Percentiles rank a stretch among this genome's conserved stretches.
These are phyloP conservation scores for Nigrograna mackinnonii DNA, from an alignment of 2,329 filamentous ascomycete species.

Conservation along the genomic window DNA sequence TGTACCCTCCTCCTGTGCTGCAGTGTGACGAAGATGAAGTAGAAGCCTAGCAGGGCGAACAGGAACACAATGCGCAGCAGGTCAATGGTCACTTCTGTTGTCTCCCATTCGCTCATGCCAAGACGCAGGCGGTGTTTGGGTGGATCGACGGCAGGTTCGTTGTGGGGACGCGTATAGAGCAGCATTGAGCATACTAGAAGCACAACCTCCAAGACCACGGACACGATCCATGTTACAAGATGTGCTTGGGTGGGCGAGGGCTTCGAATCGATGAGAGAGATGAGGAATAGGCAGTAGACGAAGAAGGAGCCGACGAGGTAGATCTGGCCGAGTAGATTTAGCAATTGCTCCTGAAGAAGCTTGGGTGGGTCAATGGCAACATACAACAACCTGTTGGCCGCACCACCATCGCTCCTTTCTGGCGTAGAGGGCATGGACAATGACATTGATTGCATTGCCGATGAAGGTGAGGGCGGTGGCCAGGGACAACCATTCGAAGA, in stretches of 20 bases:
- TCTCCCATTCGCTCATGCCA: slow-evolving; percentile 62
- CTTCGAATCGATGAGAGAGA: slow-evolving; percentile 82
- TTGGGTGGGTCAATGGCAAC: slow-evolving; percentile 30
- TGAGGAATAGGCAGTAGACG: slow-evolving; percentile 81
- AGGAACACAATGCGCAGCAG: slow-evolving; percentile 71
- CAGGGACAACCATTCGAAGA: slow-evolving; percentile 76
- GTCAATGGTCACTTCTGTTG: slow-evolving; percentile 68
- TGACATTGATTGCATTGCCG: slow-evolving; percentile 72
- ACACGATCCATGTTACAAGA: slow-evolving; percentile 76
- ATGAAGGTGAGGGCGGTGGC: slow-evolving; percentile 75
- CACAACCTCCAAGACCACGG: slow-evolving; percentile 71
- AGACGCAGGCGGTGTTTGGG: slow-evolving; percentile 23
- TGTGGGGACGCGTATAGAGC: slow-evolving; percentile 70
- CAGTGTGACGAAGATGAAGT: slow-evolving; percentile 56
- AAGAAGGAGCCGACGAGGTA: slow-evolving; percentile 85
- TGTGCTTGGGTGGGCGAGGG: slow-evolving; percentile 81
- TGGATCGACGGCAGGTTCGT: slow-evolving; percentile 57
- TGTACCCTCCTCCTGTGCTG: slow-evolving; percentile 20
- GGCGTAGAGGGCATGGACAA: slow-evolving; percentile 71
- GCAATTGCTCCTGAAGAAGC: too few relatives aligned
- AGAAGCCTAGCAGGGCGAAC: slow-evolving; percentile 61
- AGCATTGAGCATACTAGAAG: slow-evolving; percentile 71
- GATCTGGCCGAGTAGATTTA: slow-evolving; percentile 58
- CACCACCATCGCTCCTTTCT: slow-evolving; percentile 78
- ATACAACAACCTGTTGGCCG: slow-evolving; percentile 75